Base-by-base conservation (phyloP, 148 eudicot species). In the Polygonum aviculare region DNA sequence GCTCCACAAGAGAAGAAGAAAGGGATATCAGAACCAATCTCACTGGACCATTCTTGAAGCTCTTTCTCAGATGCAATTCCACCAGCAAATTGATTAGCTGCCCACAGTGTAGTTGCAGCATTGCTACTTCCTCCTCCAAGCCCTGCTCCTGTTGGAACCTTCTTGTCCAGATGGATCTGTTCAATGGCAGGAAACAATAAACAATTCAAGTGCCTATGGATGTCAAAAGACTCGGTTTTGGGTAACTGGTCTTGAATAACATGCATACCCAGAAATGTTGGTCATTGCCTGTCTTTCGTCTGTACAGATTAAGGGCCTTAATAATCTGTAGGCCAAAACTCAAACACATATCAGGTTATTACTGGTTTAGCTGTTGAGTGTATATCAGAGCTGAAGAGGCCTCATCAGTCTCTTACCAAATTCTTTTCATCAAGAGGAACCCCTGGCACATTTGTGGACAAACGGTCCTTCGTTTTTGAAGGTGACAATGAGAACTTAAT, bases 61-160 rank as follows among this genome's bases (percentile, higher is more conserved):
- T 95, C 90, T 78, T 90, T 87, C 79, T 90, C 97, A 15, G 93
- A 82, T 21, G 93, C 98, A 85, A 90, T 78, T 74, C 94, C 83
- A 59, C 94, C 97, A 83, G 86, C 85, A 75, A 95, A 95, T 63
- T 90, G 97, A 83, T 95, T 95, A 78, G 94, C 97, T 22, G 98
- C 98, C 98, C 98, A 95, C 72, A 95, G 80, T 76, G 98, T 87
- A 74, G 98, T 95, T 57, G 98, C 98, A 75, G 98, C 98, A 77
- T 95, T 95, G 77, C 98, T 90, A 80, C 98, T 95, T 73, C 98
- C 98, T 73, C 97, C 98, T 26, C 97, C 97, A 62, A 95, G 92
- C 47, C 98, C 98, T 51, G 98, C 98, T 59, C 98, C 98, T 0
- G 98, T 95, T 1, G 98, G 98, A 76, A 95, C 98, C 84, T 87